Conservation (phyloP, 129 eudicot genomes). For the Scalesia atractyloides region DNA sequence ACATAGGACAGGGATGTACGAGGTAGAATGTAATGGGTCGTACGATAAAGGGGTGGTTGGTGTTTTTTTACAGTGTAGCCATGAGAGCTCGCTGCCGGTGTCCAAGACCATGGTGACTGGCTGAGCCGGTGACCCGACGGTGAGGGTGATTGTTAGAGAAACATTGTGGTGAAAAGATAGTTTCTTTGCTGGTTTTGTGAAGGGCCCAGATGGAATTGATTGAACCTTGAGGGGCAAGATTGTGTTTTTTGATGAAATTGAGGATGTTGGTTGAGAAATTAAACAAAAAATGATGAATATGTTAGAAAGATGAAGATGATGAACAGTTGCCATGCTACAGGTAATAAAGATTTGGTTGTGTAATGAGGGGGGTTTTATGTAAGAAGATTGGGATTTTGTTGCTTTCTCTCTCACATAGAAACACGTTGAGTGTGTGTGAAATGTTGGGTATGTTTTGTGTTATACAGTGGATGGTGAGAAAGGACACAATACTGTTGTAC, state of each 20-base stretch:
- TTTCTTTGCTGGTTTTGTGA: conserved; percentile 47
- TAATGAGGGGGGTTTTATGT: conserved; percentile 32
- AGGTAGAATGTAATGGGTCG: conserved; percentile 50
- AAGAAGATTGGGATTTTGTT: conserved; percentile 10
- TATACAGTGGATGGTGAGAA: conserved; percentile 27
- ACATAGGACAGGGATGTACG: conserved; percentile 61
- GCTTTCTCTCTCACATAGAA: conserved; percentile 26
- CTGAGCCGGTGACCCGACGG: conserved; percentile 82
- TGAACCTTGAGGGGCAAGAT: conserved; percentile 59
- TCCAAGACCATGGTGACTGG: conserved; percentile 78
- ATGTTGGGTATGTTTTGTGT: conserved; percentile 31
- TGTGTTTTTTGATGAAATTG: conserved; percentile 31
- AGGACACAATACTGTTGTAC: conserved; percentile 35
- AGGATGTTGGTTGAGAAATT: conserved; percentile 24
- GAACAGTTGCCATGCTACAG: conserved; percentile 39
- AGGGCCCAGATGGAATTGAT: conserved; percentile 37
- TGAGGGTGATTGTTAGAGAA: conserved; percentile 62
- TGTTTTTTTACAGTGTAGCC: conserved; percentile 68
- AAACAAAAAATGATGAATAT: conserved; percentile 22
- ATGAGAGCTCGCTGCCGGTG: conserved; percentile 85
- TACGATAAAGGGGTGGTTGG: conserved; percentile 42
- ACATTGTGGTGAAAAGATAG: conserved; percentile 79
- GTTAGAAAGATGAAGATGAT: conserved; percentile 20
- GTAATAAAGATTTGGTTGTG: conserved; percentile 6
- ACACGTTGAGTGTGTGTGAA: conserved; percentile 28